These are phyloP conservation scores for Coemansia sp. DNA, from an alignment of 192 early-diverging fungal genomes.

Conservation along the genomic window DNA sequence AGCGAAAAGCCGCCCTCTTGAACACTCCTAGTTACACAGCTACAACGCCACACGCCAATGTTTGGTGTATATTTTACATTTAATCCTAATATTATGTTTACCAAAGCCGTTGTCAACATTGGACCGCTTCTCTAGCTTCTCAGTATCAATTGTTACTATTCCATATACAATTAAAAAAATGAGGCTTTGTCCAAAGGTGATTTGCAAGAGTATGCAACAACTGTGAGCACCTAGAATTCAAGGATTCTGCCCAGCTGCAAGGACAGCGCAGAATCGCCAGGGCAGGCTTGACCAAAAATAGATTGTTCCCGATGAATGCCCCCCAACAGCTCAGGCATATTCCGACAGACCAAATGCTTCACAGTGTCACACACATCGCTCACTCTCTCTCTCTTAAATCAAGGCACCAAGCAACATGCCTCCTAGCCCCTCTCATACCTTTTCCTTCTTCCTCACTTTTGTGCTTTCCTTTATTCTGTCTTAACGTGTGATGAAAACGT, in stretches of 20 bases:
- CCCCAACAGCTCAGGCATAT: conserved; percentile 1
- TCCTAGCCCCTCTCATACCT: neutral
- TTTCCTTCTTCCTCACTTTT: neutral
- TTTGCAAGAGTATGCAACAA: neutral
- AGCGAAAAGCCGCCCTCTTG: conserved; percentile 3
- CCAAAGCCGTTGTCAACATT: neutral
- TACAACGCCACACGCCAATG: neutral
- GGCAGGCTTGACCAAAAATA: conserved; percentile 1
- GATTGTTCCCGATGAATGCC: neutral
- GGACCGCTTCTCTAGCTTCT: neutral
- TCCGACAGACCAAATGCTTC: neutral
- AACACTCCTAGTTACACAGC: neutral
- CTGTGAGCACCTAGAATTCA: neutral
- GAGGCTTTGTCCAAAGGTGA: neutral
- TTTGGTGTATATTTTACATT: neutral
- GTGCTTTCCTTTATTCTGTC: neutral
- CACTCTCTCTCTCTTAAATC: neutral
- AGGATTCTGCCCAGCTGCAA: conserved; percentile 1
- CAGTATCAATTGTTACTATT: neutral
- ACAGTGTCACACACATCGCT: neutral
- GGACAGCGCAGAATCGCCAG: neutral
- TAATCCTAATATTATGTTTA: neutral
- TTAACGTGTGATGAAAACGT: neutral
- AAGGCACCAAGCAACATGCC: neutral
- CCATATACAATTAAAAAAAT: neutral